Base-by-base conservation (phyloP, 2,329 filamentous ascomycete genomes). In the Diaporthe helianthi region DNA sequence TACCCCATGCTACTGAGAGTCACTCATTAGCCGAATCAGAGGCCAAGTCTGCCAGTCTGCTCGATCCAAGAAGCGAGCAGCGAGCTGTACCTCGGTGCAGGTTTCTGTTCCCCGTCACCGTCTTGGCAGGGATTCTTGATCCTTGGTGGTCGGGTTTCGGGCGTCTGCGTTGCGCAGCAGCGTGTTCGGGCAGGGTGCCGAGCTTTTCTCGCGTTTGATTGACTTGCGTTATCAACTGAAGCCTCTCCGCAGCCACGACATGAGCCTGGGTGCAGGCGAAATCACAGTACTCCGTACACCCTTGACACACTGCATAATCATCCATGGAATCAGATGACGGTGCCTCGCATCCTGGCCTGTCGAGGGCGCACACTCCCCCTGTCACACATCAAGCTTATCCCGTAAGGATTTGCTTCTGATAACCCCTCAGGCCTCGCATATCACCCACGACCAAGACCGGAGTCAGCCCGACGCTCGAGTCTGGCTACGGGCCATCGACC, bases 171-270 rank as follows among this genome's bases (percentile, higher is more conserved):
- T 61, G 41, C 26, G 41, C 58, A 47, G 38, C 41, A 31, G n/a
- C n/a, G n/a, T n/a, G n/a, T 47, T 47, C 26, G 58, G 58, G 46
- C 58, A 29, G 26, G 38, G 26, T 46, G 51, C 26, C 63, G 51
- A 54, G 63, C 49, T 36, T 33, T 31, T 19, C 38, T 54, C 47
- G 31, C 47, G 44, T 29, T 44, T 22, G 19, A 36, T 46, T 60
- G 53, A 55, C 33, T 38, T 54, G 36, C 51, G 64, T 60, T 46
- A 46, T 66, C 26, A 24, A 9, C 29, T 24, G 24, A 31, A 70
- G 47, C 68, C 64, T 51, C 54, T 55, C 64, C 64, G 68, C 54
- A 49, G 65, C 55, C 60, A 65, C 47, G 31, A 26, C 22, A 19
- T 46, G 41, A 8, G 36, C 55, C 31, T 10, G 13, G 26, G 38